phyloP scores from a whole-genome alignment of 2,329 filamentous ascomycete genomes.

The Pseudocercospora fuligena region DNA sequence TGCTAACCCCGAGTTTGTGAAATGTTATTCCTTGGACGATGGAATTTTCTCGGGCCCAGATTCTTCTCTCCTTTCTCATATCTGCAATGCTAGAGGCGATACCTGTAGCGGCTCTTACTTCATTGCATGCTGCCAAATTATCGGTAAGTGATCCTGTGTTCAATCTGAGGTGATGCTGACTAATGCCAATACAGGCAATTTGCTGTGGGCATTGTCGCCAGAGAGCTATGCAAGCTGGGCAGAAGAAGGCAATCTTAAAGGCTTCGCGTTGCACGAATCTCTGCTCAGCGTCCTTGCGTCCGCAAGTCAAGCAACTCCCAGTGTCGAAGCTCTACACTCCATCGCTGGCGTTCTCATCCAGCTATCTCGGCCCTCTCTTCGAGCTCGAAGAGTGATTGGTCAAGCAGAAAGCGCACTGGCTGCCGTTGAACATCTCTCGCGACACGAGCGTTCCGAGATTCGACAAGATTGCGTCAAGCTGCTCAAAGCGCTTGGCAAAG shows the following conservation, averaged over 20 bases:
- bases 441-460: slow-evolving; percentile 34
- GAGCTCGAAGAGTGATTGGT: slow-evolving; percentile 32
- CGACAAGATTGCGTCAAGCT: slow-evolving; percentile 36
- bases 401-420: slow-evolving; percentile 18
- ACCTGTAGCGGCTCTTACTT: slow-evolving; percentile 9
- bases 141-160: slow-evolving; percentile 22
- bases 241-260: slow-evolving; percentile 6
- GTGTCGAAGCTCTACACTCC: slow-evolving; percentile 36
- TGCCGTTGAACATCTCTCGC: slow-evolving; percentile 31
- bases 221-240: slow-evolving; percentile 22
- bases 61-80: neutral
- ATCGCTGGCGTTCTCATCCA: slow-evolving; percentile 37
- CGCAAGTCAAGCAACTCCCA: slow-evolving; percentile 15
- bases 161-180: neutral
- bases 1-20: slow-evolving; percentile 29
- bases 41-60: neutral
- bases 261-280: slow-evolving; percentile 15
- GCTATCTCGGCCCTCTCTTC: slow-evolving; percentile 32
- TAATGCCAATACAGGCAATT: slow-evolving; percentile 20
- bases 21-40: slow-evolving; percentile 16
- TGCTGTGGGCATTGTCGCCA: slow-evolving; percentile 29
- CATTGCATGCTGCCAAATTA: slow-evolving; percentile 36
- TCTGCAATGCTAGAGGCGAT: neutral
- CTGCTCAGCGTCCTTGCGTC: slow-evolving; percentile 19
- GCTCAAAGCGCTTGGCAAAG: slow-evolving; percentile 37